phyloP scores from a whole-genome alignment of 1,284 basidiomycete species.

The Heterobasidion parviporum region DNA sequence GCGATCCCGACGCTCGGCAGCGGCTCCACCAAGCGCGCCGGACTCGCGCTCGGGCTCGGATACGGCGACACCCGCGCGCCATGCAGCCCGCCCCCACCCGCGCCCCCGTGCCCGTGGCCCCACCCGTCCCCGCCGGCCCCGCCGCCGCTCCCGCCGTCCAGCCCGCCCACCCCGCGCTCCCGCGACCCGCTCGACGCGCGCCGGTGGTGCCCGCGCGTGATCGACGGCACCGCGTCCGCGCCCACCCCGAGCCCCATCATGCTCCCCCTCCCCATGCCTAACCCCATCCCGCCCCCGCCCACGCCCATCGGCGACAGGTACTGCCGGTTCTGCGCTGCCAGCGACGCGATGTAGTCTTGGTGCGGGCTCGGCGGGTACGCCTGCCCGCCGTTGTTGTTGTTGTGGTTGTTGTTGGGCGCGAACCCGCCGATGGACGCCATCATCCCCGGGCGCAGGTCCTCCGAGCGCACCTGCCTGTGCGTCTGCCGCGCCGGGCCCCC shows the following conservation, averaged over 20 bases:
- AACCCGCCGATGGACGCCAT: conserved; percentile 13
- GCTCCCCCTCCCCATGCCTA: too few relatives aligned
- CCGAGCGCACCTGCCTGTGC: conserved; percentile 31
- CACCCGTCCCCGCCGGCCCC: not conserved
- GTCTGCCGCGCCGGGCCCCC: conserved; percentile 22
- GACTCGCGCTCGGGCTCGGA: conserved; percentile 49
- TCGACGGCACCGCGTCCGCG: conserved; percentile 24
- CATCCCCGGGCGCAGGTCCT: conserved; percentile 31
- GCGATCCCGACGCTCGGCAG: conserved; percentile 20
- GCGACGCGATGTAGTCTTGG: conserved; percentile 34
- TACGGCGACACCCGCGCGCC: conserved; percentile 40
- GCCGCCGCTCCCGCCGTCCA: not conserved
- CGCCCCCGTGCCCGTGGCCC: conserved; percentile 13
- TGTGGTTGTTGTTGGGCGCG: not conserved
- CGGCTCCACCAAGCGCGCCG: conserved; percentile 18
- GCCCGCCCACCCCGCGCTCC: conserved; percentile 23
- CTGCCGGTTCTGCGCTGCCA: conserved; percentile 15
- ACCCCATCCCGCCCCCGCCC: not conserved
- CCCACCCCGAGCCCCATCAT: too few relatives aligned
- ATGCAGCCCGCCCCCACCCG: conserved; percentile 18
- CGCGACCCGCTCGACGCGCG: conserved; percentile 55
- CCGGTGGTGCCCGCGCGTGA: conserved; percentile 42
- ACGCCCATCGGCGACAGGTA: conserved; percentile 31
- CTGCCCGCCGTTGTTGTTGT: not conserved
- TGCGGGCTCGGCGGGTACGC: conserved; percentile 30